These are phyloP conservation scores for Pythium aristosporum DNA, from an alignment of 352 stramenopile genomes.

Conservation along the genomic window DNA sequence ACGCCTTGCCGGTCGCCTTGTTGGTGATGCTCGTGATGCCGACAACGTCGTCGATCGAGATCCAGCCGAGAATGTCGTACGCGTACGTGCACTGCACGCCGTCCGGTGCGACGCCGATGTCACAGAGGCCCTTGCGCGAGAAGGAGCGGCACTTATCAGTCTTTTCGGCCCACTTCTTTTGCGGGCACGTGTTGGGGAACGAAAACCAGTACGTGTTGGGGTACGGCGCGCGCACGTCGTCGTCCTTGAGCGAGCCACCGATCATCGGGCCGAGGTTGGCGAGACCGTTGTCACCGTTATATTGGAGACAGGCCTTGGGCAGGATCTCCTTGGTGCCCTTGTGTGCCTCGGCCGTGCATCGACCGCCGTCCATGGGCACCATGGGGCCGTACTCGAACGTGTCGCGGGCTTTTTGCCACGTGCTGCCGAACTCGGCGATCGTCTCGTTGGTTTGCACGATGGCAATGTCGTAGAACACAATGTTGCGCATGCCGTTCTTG, in stretches of 20 bases:
- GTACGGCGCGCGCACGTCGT: slow-evolving; percentile 37
- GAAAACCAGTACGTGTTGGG: slow-evolving; percentile 45
- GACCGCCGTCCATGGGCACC: slow-evolving; percentile 43
- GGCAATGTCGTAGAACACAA: slow-evolving; percentile 55
- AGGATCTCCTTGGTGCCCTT: slow-evolving; percentile 27
- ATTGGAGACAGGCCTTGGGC: slow-evolving; percentile 44
- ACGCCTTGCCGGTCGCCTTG: slow-evolving; percentile 43
- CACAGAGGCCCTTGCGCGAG: slow-evolving; percentile 65
- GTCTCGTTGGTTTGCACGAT: slow-evolving; percentile 51
- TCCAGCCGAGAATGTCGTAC: slow-evolving; percentile 79
- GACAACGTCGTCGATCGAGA: slow-evolving; percentile 77
- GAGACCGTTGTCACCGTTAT: slow-evolving; percentile 40
- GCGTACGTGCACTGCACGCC: slow-evolving; percentile 80
- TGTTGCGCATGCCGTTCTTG: slow-evolving; percentile 55
- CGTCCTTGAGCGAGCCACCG: slow-evolving; percentile 42
- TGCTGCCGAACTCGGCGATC: slow-evolving; percentile 37
- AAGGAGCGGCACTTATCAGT: slow-evolving; percentile 36
- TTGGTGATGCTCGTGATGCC: slow-evolving; percentile 70
- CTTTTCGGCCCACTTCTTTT: slow-evolving; percentile 48
- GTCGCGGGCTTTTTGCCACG: slow-evolving; percentile 28
- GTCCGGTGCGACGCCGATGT: slow-evolving; percentile 50
- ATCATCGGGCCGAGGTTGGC: slow-evolving; percentile 52
- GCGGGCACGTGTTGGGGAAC: slow-evolving; percentile 43
- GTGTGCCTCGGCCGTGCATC: slow-evolving; percentile 32
- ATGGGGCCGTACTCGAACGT: slow-evolving; percentile 47